These are phyloP conservation scores for Helianthus annuus DNA, from an alignment of 129 eudicot genomes.

Conservation along the genomic window HanXRQr2.0-SUNRISE NC_035442.2:123430089-123430588, in stretches of 20 bases:
- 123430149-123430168: no score
- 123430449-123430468: conserved; percentile 93
- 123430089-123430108: no score
- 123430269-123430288: conserved; percentile 82
- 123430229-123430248: neutral
- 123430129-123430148: no score
- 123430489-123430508: conserved; percentile 88
- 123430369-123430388: conserved; percentile 65
- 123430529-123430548: conserved; percentile 96
- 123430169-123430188: no score
- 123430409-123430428: neutral
- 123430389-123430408: conserved; percentile 17
- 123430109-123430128: no score
- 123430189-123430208: no score
- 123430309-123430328: conserved; percentile 92
- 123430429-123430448: conserved; percentile 10
- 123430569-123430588: conserved; percentile 19
- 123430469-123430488: conserved; percentile 87
- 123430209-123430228: no score
- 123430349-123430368: conserved; percentile 96
- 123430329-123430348: conserved; percentile 92
- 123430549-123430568: conserved; percentile 65
- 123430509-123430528: conserved; percentile 99
- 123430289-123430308: conserved; percentile 87
- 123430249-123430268: conserved; percentile 74